A percentile compares a stretch with the other conserved stretches of the same genome.
Conservation (phyloP, 441 rosid genomes). For the Mallotus japonicus region DNA sequence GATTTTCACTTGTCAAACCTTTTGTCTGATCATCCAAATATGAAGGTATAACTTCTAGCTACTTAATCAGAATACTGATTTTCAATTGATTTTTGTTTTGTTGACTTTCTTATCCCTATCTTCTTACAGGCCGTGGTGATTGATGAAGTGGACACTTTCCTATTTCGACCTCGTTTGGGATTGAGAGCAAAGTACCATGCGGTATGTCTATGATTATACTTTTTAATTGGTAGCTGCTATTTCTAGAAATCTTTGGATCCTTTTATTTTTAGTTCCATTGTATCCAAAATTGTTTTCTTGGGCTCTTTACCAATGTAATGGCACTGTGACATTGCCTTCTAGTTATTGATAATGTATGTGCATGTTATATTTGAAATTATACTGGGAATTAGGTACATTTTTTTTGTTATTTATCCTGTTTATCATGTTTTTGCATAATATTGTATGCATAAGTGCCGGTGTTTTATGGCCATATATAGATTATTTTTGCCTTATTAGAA, state of each 20-base stretch:
- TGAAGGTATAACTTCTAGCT: conserved; percentile 61
- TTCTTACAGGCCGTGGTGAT: conserved; percentile 80
- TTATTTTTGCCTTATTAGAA: background rate
- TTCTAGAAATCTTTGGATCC: conserved; percentile 1
- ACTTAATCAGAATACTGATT: background rate
- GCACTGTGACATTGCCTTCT: background rate
- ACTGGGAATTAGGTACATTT: too few relatives aligned
- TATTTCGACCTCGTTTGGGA: conserved; percentile 88
- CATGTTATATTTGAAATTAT: background rate
- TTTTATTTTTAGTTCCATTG: background rate
- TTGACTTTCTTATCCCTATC: conserved; percentile 12
- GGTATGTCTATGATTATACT: conserved; percentile 42
- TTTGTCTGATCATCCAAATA: conserved; percentile 91
- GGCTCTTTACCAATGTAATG: background rate
- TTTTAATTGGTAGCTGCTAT: conserved; percentile 3
- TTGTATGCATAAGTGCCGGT: background rate
- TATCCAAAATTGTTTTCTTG: background rate
- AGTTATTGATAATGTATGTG: background rate
- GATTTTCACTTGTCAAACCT: conserved; percentile 85
- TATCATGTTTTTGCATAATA: background rate
- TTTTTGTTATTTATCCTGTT: background rate
- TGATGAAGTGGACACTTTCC: conserved; percentile 90
- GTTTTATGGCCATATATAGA: background rate
- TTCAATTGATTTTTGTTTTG: background rate
- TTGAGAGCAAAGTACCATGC: conserved; percentile 85